Conservation (phyloP, 129 eudicot species). For the Helianthus tuberosus region DNA sequence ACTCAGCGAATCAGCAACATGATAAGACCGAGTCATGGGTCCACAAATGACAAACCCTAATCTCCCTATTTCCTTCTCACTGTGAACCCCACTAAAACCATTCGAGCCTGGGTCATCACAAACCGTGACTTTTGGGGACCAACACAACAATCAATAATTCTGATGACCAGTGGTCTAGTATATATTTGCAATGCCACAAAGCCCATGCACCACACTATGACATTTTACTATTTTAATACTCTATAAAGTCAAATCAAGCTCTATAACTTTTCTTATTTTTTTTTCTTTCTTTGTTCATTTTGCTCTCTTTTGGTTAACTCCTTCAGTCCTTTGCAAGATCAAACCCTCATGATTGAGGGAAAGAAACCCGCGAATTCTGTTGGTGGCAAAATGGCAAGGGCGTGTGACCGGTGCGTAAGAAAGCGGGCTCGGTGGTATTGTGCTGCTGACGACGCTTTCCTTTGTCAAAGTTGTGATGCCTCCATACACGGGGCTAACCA, state of each 20-base stretch:
- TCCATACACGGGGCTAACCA: slow-evolving; percentile 75
- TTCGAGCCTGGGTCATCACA: slow-evolving; percentile 30
- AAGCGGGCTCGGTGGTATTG: slow-evolving; percentile 88
- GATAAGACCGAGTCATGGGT: slow-evolving; percentile 39
- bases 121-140: slow-evolving; percentile 42
- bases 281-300: not conserved
- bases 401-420: slow-evolving; percentile 73
- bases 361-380: slow-evolving; percentile 61
- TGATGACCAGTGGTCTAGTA: slow-evolving; percentile 11
- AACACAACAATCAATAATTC: slow-evolving; percentile 16
- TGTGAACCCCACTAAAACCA: slow-evolving; percentile 34
- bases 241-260: not conserved
- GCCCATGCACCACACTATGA: slow-evolving; percentile 8
- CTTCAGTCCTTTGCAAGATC: not conserved
- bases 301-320: not conserved
- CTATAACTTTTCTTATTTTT: not conserved
- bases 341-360: slow-evolving; percentile 34
- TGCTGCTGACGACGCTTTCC: slow-evolving; percentile 83
- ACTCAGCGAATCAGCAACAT: slow-evolving; percentile 53
- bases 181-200: slow-evolving; percentile 16
- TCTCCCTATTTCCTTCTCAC: slow-evolving; percentile 21
- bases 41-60: slow-evolving; percentile 27
- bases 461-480: slow-evolving; percentile 72
- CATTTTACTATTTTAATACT: not conserved
- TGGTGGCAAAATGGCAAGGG: slow-evolving; percentile 72